Base-by-base conservation (phyloP, 2,329 filamentous ascomycete genomes). In the Dactylellina parvicollis region DNA sequence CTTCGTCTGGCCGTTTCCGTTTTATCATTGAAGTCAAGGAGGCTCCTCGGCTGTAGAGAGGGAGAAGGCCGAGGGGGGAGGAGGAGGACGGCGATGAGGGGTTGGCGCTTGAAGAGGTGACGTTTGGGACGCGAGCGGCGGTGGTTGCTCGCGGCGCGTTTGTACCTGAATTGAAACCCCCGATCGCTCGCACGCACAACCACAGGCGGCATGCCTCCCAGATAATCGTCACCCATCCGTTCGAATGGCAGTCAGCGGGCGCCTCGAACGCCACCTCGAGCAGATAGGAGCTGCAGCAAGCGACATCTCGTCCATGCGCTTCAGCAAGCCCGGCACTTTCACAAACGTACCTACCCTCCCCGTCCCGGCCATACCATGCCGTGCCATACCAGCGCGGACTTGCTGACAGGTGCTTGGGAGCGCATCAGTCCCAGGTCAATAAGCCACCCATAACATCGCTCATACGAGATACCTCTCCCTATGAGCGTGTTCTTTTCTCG, bases 401-500 rank as follows among this genome's bases (percentile, higher is more conserved):
- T 10, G 20, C 18, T 47, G 18, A 47, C 44, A 8, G 4, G 5
- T 22, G 36, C 7, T 40, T 4, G 7, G 10, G 36, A 20, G 20
- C 30, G 10, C 42, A 65, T n/a, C 14, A 73, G 69, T 73, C 69
- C 3, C 69, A 73, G 32, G 47, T 73, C 22, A 42, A 26, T 30
- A 64, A 47, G n/a, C 69, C 69, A 30, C 69, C 69, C 7, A 73
- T 73, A 34, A 73, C 69, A 24, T 73, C 69, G 2, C 46, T 73
- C 12, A 73, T 73, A 9, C 54, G 69, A 24, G 69, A 73, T 36
- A 73, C 69, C 12, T 73, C 69, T 20, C 69, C 59, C 0, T 73
- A 73, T 28, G 69, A 73, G 24, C 69, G 69, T 42, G 69, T 73
- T 30, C 54, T 73, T 20, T 73, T 73, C 22, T 73, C 67, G 10